Percentiles rank a stretch among this genome's conserved stretches.
Conservation (phyloP, 1,284 basidiomycete genomes). For the Megacollybia platyphylla region DNA sequence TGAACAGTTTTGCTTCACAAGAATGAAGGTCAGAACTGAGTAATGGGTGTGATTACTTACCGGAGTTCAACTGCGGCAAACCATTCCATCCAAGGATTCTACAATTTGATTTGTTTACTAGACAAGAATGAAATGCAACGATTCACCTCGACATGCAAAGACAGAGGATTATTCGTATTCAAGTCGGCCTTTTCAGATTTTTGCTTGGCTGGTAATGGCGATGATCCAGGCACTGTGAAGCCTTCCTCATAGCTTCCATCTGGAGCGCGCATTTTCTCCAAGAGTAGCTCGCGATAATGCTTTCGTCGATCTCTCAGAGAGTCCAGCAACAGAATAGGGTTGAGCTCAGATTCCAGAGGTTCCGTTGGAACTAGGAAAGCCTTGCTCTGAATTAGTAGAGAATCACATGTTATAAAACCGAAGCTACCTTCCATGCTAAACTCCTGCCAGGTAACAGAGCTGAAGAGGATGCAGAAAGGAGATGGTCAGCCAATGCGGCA, state of each 20-base stretch:
- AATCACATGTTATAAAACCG: slow-evolving; percentile 1
- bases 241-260: slow-evolving; percentile 69
- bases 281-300: slow-evolving; percentile 35
- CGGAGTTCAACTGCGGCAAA: slow-evolving; percentile 72
- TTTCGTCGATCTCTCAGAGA: slow-evolving; percentile 33
- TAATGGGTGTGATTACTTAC: too few species aligned
- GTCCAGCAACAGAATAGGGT: slow-evolving; percentile 29
- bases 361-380: slow-evolving; percentile 48
- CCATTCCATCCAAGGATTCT: slow-evolving; percentile 93
- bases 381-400: slow-evolving; percentile 18
- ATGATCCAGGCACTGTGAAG: slow-evolving; percentile 39
- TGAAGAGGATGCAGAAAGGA: slow-evolving; percentile 29
- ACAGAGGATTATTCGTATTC: slow-evolving; percentile 77
- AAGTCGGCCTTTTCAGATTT: slow-evolving; percentile 28
- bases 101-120: slow-evolving; percentile 2
- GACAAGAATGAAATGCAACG: not conserved
- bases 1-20: slow-evolving; percentile 59
- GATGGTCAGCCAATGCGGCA: slow-evolving; percentile 42
- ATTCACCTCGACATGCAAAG: slow-evolving; percentile 66
- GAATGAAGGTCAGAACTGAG: too few species aligned
- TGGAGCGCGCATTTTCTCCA: slow-evolving; percentile 62
- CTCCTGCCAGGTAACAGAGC: slow-evolving; percentile 49
- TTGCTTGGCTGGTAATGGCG: slow-evolving; percentile 19
- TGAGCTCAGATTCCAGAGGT: slow-evolving; percentile 35
- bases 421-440: slow-evolving; percentile 64